These are phyloP conservation scores for Cryptococcus depauperatus DNA, from an alignment of 1,284 basidiomycete genomes.

Conservation along the genomic window DNA sequence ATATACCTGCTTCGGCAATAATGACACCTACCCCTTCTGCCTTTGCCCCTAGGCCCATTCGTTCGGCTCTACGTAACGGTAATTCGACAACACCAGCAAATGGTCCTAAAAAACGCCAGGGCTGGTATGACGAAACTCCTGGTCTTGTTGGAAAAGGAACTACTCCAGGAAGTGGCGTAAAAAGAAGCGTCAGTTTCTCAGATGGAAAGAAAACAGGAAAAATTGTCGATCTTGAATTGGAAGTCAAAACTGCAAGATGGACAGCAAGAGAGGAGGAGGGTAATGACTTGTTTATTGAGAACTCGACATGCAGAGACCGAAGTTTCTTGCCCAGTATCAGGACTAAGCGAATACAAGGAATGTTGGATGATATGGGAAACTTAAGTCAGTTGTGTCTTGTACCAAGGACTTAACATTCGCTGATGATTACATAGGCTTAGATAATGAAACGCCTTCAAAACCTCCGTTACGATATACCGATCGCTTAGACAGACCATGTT, in stretches of 20 bases:
- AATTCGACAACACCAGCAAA: slow-evolving; percentile 35
- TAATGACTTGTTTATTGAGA: slow-evolving; percentile 34
- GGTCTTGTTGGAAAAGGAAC: slow-evolving; percentile 10
- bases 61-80: slow-evolving; percentile 33
- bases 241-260: slow-evolving; percentile 7
- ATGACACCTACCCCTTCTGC: slow-evolving; percentile 27
- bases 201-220: slow-evolving; percentile 80
- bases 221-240: slow-evolving; percentile 55
- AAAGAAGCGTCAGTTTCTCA: slow-evolving; percentile 86
- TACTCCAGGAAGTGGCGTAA: slow-evolving; percentile 28
- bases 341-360: slow-evolving; percentile 67
- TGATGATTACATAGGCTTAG: slow-evolving; percentile 21
- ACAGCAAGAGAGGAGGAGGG: slow-evolving; percentile 16
- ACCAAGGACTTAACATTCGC: background rate
- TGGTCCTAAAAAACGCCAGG: slow-evolving; percentile 40
- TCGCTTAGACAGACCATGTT: slow-evolving; percentile 6
- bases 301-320: slow-evolving; percentile 28
- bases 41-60: slow-evolving; percentile 21
- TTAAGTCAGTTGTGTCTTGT: slow-evolving; percentile 49
- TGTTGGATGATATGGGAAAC: slow-evolving; percentile 63
- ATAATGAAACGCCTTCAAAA: slow-evolving; percentile 59
- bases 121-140: slow-evolving; percentile 35
- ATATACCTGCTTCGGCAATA: slow-evolving; percentile 25
- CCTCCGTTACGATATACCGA: slow-evolving; percentile 40
- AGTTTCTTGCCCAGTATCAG: slow-evolving; percentile 56